A percentile compares a stretch with the other conserved stretches of the same genome.
These are phyloP conservation scores for Sphaerobolus stellatus DNA, from an alignment of 1,284 basidiomycete species.

Conservation along the genomic window DNA sequence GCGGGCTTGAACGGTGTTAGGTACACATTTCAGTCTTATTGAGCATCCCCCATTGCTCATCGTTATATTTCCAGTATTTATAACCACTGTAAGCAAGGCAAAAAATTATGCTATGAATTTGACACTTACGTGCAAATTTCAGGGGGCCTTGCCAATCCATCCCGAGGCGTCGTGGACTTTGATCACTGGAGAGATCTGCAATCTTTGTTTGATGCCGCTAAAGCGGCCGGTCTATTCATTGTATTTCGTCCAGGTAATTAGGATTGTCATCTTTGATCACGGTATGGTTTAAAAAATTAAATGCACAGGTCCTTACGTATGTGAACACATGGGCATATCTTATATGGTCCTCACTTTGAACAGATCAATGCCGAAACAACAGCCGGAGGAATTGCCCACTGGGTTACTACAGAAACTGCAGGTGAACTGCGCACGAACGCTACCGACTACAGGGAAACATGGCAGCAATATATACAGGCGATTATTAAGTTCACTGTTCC, in stretches of 20 bases:
- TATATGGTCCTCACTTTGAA: not conserved
- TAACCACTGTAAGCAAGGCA: conserved; percentile 23
- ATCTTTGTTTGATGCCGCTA: conserved; percentile 51
- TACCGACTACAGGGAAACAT: conserved; percentile 64
- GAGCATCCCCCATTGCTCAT: not conserved
- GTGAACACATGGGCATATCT: too few species aligned
- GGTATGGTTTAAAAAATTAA: not conserved
- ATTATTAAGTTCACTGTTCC: conserved; percentile 60
- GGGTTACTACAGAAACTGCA: conserved; percentile 68
- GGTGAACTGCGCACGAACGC: conserved; percentile 64
- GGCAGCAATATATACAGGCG: conserved; percentile 67
- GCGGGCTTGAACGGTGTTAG: conserved; percentile 75
- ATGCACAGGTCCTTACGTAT: conserved; percentile 10
- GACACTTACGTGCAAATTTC: conserved; percentile 30
- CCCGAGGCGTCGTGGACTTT: conserved; percentile 73
- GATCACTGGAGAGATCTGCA: conserved; percentile 65
- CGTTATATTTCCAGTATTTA: conserved; percentile 47
- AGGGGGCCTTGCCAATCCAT: conserved; percentile 77
- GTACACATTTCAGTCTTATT: not conserved
- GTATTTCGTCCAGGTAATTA: conserved; percentile 43
- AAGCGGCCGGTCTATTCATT: conserved; percentile 46
- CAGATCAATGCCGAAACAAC: conserved; percentile 59
- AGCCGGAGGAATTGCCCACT: conserved; percentile 77
- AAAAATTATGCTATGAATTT: not conserved
- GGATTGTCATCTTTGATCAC: not conserved